These are phyloP conservation scores for Entomortierella parvispora DNA, from an alignment of 192 early-diverging fungal genomes.

Conservation along the genomic window DNA sequence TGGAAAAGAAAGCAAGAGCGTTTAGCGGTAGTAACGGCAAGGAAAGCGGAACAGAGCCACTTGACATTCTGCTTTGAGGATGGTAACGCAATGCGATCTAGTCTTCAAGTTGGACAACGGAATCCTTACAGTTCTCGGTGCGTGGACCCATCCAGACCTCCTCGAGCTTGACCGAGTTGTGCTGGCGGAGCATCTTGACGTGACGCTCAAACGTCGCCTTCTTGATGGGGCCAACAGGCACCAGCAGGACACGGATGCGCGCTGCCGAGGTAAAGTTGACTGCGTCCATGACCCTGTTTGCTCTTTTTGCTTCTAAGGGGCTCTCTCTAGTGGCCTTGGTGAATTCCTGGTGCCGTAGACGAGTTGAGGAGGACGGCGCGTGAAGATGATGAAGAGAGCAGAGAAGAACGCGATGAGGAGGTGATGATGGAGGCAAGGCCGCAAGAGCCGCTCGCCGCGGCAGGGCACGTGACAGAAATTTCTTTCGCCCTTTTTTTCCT, in stretches of 20 bases:
- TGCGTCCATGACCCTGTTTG: slow-evolving; percentile 48
- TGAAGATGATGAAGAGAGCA: background rate
- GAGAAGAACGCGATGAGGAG: background rate
- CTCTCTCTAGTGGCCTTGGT: background rate
- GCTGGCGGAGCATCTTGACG: slow-evolving; percentile 72
- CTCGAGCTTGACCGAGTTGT: slow-evolving; percentile 69
- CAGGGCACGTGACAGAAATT: too few relatives aligned
- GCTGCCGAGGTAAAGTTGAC: slow-evolving; percentile 62
- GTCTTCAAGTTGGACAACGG: background rate
- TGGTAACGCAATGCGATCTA: too few relatives aligned
- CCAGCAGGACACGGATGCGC: slow-evolving; percentile 73
- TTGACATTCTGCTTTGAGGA: too few relatives aligned
- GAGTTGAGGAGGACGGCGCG: too few relatives aligned
- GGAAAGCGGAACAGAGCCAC: too few relatives aligned
- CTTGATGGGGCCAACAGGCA: slow-evolving; percentile 75
- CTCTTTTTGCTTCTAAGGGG: background rate
- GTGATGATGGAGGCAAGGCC: too few relatives aligned
- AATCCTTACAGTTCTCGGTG: slow-evolving; percentile 48
- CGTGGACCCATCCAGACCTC: slow-evolving; percentile 76
- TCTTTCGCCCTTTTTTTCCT: too few relatives aligned
- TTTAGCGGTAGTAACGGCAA: background rate
- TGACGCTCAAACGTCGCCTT: slow-evolving; percentile 70
- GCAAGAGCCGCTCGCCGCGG: too few relatives aligned
- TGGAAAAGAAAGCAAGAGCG: slow-evolving; percentile 7
- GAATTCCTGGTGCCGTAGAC: too few relatives aligned